These are phyloP conservation scores for Saraca asoca DNA, from an alignment of 331 rosid genomes.

Conservation along the genomic window DNA sequence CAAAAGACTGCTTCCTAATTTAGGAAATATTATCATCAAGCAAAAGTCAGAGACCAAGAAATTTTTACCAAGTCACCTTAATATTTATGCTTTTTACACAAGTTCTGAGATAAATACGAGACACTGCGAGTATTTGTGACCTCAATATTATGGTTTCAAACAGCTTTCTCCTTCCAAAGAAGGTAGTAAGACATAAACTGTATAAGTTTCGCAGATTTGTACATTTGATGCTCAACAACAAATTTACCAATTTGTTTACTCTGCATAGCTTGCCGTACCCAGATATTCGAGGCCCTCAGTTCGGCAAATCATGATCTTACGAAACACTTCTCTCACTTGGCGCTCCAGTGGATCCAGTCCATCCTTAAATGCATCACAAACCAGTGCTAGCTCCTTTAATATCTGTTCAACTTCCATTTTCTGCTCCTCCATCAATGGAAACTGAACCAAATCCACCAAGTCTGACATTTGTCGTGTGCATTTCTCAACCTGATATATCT, in stretches of 20 bases:
- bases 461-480: slow-evolving; percentile 69
- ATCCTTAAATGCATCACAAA: slow-evolving; percentile 53
- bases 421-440: slow-evolving; percentile 70
- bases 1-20: no score
- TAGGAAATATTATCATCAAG: slow-evolving; percentile 10
- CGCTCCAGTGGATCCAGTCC: slow-evolving; percentile 81
- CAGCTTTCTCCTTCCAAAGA: slow-evolving; percentile 39
- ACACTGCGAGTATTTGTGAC: not conserved
- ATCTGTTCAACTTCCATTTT: slow-evolving; percentile 61
- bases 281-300: slow-evolving; percentile 72
- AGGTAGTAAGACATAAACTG: slow-evolving; percentile 37
- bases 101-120: slow-evolving; percentile 38
- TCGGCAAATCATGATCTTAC: slow-evolving; percentile 67
- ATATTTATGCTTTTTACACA: slow-evolving; percentile 36
- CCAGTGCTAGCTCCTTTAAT: slow-evolving; percentile 52
- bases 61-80: slow-evolving; percentile 31
- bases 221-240: slow-evolving; percentile 50
- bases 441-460: slow-evolving; percentile 68
- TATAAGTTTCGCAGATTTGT: slow-evolving; percentile 45
- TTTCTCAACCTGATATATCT: slow-evolving; percentile 74
- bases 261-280: slow-evolving; percentile 44
- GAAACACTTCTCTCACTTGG: slow-evolving; percentile 78
- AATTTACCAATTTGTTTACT: slow-evolving; percentile 37
- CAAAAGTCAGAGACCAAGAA: slow-evolving; percentile 21
- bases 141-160: no score